A percentile compares a stretch with the other conserved stretches of the same genome.
Conservation (phyloP, 441 rosid species). For the Adansonia gregorii region DNA sequence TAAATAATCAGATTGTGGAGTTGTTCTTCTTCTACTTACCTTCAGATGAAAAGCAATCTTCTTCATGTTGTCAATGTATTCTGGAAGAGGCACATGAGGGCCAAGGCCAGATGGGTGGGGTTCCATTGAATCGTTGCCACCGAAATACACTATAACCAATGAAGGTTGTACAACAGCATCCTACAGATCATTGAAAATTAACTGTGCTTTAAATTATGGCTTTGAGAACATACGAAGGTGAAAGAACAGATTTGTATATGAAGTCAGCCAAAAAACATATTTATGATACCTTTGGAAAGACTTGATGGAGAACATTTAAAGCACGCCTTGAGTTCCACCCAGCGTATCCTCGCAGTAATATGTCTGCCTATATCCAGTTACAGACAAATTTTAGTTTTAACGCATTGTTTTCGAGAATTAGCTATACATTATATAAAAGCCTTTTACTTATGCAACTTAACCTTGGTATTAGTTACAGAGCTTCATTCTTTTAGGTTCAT, state of each 20-base stretch:
- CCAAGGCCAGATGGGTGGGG: slow-evolving; percentile 59
- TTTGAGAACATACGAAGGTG: too few species aligned
- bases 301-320: slow-evolving; percentile 54
- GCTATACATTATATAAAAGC: too few species aligned
- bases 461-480: too few species aligned
- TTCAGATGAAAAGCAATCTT: slow-evolving; percentile 67
- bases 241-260: not conserved
- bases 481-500: too few species aligned
- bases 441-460: too few species aligned
- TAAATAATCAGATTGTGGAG: too few species aligned
- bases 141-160: slow-evolving; percentile 79
- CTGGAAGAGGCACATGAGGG: slow-evolving; percentile 76
- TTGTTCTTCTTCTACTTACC: slow-evolving; percentile 37
- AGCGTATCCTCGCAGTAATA: slow-evolving; percentile 72
- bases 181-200: slow-evolving; percentile 24
- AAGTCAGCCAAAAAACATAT: not conserved
- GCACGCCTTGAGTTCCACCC: slow-evolving; percentile 92
- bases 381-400: too few species aligned
- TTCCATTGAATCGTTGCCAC: slow-evolving; percentile 74
- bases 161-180: slow-evolving; percentile 66
- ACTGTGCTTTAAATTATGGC: too few species aligned
- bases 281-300: slow-evolving; percentile 75
- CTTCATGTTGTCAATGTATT: slow-evolving; percentile 68
- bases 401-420: too few species aligned
- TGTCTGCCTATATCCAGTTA: slow-evolving; percentile 58